Percentiles rank a stretch among this genome's conserved stretches.
Conservation (phyloP, 176 grass and related monocot species). For the Aegilops tauschii region DNA sequence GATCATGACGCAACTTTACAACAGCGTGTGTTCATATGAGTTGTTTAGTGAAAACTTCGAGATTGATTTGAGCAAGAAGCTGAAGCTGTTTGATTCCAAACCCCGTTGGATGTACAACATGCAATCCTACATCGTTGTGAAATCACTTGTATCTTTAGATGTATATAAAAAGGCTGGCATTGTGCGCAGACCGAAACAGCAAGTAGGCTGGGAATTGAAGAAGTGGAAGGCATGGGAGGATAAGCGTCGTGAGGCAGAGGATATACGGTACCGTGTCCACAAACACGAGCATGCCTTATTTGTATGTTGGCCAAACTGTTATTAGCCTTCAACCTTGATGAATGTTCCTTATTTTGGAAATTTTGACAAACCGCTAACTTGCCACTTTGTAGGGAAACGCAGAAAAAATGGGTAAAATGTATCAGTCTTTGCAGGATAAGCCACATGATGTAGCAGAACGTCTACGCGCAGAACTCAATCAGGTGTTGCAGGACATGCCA, state of each 20-base stretch:
- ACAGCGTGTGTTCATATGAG: not conserved
- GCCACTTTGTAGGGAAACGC: not conserved
- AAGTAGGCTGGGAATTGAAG: conserved; percentile 9
- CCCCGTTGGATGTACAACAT: conserved; percentile 1
- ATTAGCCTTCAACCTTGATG: not conserved
- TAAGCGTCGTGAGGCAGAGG: not conserved
- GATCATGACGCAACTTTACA: not conserved
- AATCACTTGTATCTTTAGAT: conserved; percentile 28
- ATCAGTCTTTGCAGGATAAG: not conserved
- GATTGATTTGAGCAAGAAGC: not conserved
- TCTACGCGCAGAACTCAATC: not conserved
- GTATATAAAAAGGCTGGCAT: conserved; percentile 20
- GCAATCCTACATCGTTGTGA: conserved; percentile 17
- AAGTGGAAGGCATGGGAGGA: not conserved
- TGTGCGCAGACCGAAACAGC: not conserved
- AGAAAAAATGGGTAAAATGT: not conserved
- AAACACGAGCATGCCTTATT: not conserved
- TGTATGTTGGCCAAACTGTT: not conserved
- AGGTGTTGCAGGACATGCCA: not conserved
- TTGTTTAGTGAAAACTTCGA: conserved; percentile 1
- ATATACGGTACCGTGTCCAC: not conserved
- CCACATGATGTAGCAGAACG: not conserved
- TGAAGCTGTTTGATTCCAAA: conserved; percentile 21
- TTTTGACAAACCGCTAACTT: not conserved
- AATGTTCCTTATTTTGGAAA: not conserved